Evolutionary conservation across 78 protist genomes (phyloP).

Genomic region (Chrysochromulina parva): DNA sequence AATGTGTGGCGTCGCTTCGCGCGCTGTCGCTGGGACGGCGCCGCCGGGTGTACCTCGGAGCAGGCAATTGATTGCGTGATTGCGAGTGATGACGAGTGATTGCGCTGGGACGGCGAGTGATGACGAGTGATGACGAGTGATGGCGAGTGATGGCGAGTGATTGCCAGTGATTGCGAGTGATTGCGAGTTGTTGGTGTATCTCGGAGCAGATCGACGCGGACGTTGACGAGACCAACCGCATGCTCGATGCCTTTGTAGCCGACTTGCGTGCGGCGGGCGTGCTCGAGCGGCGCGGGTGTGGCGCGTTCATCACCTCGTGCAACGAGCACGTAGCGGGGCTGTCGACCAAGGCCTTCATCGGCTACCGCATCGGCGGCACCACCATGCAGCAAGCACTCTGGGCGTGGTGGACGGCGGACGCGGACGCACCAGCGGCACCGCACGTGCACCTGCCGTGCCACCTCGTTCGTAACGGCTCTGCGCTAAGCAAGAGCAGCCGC

Average conservation of each 20-base stretch:
- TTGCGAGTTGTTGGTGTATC: background rate
- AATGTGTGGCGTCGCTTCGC: background rate
- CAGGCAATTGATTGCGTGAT: too few relatives aligned
- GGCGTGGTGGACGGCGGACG: background rate
- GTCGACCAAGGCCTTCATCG: background rate
- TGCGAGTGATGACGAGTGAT: too few relatives aligned
- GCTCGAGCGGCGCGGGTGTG: background rate
- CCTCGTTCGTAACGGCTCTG: too few relatives aligned
- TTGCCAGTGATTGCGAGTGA: too few relatives aligned
- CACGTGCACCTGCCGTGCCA: background rate
- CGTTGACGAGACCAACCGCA: background rate
- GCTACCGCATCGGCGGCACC: background rate
- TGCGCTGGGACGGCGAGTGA: too few relatives aligned
- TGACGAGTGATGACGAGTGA: too few relatives aligned
- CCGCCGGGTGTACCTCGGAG: background rate
- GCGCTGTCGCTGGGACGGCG: background rate
- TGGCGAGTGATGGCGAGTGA: too few relatives aligned
- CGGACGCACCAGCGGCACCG: background rate
- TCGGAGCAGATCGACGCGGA: background rate
- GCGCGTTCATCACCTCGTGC: background rate
- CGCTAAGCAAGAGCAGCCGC: background rate
- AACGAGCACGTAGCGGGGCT: background rate
- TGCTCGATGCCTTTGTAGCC: background rate
- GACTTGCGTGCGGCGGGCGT: background rate
- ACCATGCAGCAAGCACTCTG: background rate